Conservation (phyloP, 1,284 basidiomycete species). For the Ganoderma multipileum region DNA sequence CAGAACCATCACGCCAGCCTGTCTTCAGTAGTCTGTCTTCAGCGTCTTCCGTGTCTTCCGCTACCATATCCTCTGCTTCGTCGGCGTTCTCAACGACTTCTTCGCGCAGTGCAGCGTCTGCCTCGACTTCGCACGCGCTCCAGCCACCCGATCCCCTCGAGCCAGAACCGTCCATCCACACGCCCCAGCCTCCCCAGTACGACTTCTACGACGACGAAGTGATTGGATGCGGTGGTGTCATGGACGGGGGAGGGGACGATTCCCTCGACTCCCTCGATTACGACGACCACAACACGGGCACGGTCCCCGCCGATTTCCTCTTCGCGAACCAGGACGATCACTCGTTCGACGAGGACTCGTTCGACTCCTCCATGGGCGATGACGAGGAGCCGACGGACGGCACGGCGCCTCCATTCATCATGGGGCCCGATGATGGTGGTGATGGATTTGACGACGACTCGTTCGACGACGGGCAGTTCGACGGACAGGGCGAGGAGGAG, state of each 20-base stretch:
- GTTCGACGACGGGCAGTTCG: constrained; percentile 43
- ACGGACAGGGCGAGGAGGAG: constrained; percentile 55
- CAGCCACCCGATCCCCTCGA: constrained; percentile 18
- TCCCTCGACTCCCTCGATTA: constrained; percentile 67
- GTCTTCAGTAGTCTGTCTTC: constrained; percentile 18
- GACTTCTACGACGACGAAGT: constrained; percentile 39
- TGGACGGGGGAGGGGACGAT: constrained; percentile 46
- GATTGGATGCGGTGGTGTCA: constrained; percentile 33
- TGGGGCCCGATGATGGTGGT: constrained; percentile 35
- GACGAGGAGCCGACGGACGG: constrained; percentile 36
- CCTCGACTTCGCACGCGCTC: constrained; percentile 12
- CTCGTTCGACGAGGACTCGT: constrained; percentile 23
- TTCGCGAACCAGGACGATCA: constrained; percentile 42
- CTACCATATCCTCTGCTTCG: constrained; percentile 2
- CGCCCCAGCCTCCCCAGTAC: constrained; percentile 37
- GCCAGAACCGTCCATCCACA: constrained; percentile 21
- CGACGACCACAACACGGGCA: constrained; percentile 38
- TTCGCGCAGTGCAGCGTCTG: constrained; percentile 22
- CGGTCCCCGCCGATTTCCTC: constrained; percentile 41
- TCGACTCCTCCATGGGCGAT: constrained; percentile 37
- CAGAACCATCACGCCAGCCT: constrained; percentile 6
- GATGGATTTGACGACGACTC: constrained; percentile 53
- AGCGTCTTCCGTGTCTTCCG: constrained; percentile 2
- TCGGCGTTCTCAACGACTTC: constrained; percentile 19
- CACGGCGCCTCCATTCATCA: constrained; percentile 53